These are phyloP conservation scores for Aegilops longissima DNA, from an alignment of 176 grass and related monocot species.

Conservation along the genomic window DNA sequence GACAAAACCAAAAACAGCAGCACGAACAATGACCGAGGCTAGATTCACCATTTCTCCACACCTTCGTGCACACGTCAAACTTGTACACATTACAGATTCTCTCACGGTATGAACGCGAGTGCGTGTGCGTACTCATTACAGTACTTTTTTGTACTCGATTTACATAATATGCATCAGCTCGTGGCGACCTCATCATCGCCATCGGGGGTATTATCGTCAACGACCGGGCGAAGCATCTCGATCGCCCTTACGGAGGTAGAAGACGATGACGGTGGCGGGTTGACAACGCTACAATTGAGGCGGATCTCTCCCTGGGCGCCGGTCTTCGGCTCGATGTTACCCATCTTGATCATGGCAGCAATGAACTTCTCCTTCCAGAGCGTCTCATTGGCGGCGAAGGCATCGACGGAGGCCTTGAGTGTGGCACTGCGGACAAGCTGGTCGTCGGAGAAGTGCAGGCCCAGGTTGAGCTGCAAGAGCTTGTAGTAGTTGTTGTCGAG, in stretches of 20 bases:
- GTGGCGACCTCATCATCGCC: neutral
- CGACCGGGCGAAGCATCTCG: neutral
- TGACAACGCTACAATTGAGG: slow-evolving; percentile 53
- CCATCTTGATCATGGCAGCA: slow-evolving; percentile 61
- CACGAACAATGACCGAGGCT: too few relatives aligned
- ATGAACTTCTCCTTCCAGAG: slow-evolving; percentile 37
- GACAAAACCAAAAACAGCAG: too few relatives aligned
- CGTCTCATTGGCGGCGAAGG: slow-evolving; percentile 28
- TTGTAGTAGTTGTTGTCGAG: slow-evolving; percentile 81
- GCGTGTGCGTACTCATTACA: too few relatives aligned
- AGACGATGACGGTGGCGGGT: neutral
- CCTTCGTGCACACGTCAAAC: too few relatives aligned
- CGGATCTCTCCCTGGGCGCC: slow-evolving; percentile 25
- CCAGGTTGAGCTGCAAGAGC: slow-evolving; percentile 47
- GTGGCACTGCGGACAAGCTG: slow-evolving; percentile 37
- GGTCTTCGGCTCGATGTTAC: slow-evolving; percentile 23
- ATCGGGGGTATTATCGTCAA: too few relatives aligned
- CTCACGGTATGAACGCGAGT: too few relatives aligned
- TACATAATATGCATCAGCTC: too few relatives aligned
- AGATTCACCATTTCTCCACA: too few relatives aligned
- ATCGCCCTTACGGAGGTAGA: neutral
- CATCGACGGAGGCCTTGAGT: neutral
- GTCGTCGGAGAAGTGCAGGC: slow-evolving; percentile 53
- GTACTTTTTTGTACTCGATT: too few relatives aligned
- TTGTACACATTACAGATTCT: too few relatives aligned